Evolutionary conservation across 306 rosid species (phyloP).

Genomic region (Abrus precatorius): DNA sequence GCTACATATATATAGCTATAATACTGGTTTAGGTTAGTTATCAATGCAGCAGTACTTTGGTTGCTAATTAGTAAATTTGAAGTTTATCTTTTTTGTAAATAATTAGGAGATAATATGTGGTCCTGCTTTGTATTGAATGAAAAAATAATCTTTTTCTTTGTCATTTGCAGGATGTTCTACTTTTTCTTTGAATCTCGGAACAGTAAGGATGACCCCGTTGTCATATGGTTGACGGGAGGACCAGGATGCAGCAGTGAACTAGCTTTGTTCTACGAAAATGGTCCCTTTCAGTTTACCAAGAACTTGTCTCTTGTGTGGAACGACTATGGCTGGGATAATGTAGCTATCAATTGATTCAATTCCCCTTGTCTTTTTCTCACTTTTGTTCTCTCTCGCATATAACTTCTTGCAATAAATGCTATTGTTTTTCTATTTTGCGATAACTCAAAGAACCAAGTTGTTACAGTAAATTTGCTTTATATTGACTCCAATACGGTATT

Average conservation of each 20-base stretch:
- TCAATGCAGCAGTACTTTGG: not conserved
- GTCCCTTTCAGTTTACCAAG: slow-evolving; percentile 79
- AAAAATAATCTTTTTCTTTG: not conserved
- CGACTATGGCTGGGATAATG: slow-evolving; percentile 95
- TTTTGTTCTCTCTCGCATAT: not conserved
- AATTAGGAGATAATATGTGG: slow-evolving; percentile 2
- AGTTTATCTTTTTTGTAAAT: slow-evolving; percentile 19
- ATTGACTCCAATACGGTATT: not conserved
- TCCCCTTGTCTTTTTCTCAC: not conserved
- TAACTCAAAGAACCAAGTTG: slow-evolving; percentile 30
- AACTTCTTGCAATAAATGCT: not conserved
- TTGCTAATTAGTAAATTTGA: not conserved
- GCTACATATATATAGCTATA: not conserved
- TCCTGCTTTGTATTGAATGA: slow-evolving; percentile 10
- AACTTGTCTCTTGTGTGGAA: slow-evolving; percentile 85
- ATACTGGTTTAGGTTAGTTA: slow-evolving; percentile 22
- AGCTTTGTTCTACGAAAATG: slow-evolving; percentile 92
- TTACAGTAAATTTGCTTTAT: slow-evolving; percentile 4
- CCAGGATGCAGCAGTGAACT: slow-evolving; percentile 98
- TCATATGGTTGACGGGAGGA: slow-evolving; percentile 94
- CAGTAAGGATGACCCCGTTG: slow-evolving; percentile 70
- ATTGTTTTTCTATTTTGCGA: slow-evolving; percentile 1
- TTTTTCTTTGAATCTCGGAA: slow-evolving; percentile 90
- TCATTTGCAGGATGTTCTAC: slow-evolving; percentile 84
- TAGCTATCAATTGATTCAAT: slow-evolving; percentile 10